A percentile compares a stretch with the other conserved stretches of the same genome.
Evolutionary conservation across 2,329 filamentous ascomycete genomes (phyloP).

Genomic region (Nigrospora osmanthi): DNA sequence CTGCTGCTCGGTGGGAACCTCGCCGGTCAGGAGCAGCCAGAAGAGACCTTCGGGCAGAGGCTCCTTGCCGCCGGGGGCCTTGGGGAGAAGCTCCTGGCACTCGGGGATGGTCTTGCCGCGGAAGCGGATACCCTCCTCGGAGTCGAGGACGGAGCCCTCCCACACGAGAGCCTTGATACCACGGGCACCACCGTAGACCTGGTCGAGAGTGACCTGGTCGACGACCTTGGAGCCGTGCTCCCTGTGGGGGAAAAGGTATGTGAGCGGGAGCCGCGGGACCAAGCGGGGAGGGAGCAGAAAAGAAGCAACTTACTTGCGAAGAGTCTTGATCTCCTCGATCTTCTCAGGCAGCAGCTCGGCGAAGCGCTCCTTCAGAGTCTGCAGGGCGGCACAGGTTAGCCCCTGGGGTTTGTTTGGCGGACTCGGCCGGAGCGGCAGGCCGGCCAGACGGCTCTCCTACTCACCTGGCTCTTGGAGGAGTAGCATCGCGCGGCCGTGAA

Average conservation of each 20-base stretch:
- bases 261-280: conserved; percentile 10
- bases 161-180: conserved; percentile 98
- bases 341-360: conserved; percentile 91
- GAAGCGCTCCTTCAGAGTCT: conserved; percentile 98
- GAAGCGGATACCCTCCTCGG: conserved; percentile 99
- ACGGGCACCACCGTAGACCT: conserved; percentile 98
- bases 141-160: conserved; percentile 97
- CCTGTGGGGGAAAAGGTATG: conserved; percentile 38
- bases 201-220: conserved; percentile 97
- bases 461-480: conserved; percentile 84
- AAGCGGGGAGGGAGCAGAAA: not conserved
- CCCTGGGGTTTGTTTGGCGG: too few species aligned
- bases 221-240: conserved; percentile 93
- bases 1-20: conserved; percentile 96
- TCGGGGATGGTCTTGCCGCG: conserved; percentile 98
- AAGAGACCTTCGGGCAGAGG: conserved; percentile 98
- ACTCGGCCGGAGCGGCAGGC: too few species aligned
- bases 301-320: conserved; percentile 69
- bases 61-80: conserved; percentile 93
- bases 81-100: conserved; percentile 95
- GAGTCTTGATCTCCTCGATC: conserved; percentile 98
- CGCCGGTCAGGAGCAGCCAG: conserved; percentile 97
- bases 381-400: not conserved
- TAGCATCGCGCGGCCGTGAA: conserved; percentile 86
- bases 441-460: not conserved